Conservation (phyloP, 73 alveolate species). For the Paramecium caudatum region DNA sequence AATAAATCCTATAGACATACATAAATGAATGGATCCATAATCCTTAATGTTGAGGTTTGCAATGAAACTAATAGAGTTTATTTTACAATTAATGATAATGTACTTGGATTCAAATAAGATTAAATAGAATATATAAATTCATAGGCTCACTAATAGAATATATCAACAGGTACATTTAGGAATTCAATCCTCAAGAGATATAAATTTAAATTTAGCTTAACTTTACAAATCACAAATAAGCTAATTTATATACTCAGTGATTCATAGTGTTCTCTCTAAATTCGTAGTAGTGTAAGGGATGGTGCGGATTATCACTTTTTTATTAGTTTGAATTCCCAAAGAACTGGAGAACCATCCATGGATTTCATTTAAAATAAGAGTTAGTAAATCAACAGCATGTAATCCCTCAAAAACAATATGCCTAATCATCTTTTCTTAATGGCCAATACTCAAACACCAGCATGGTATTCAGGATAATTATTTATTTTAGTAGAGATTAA, state of each 20-base stretch:
- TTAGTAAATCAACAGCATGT: too few relatives aligned
- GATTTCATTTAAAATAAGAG: too few relatives aligned
- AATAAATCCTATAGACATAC: slow-evolving; percentile 60
- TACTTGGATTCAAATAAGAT: background rate
- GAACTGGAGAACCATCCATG: too few relatives aligned
- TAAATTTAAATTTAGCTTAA: background rate
- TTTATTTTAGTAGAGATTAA: background rate
- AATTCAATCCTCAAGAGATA: background rate
- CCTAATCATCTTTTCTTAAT: too few relatives aligned
- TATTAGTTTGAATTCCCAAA: background rate
- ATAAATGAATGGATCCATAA: background rate
- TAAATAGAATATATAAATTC: background rate
- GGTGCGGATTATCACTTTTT: slow-evolving; percentile 3
- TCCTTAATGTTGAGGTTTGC: slow-evolving; percentile 1
- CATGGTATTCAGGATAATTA: too few relatives aligned
- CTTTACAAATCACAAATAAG: slow-evolving; percentile 7
- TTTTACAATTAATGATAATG: slow-evolving; percentile 17
- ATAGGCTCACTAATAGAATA: background rate
- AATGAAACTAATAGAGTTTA: background rate
- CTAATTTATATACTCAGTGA: slow-evolving; percentile 21
- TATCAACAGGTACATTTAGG: background rate
- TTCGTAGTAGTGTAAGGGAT: background rate
- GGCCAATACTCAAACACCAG: too few relatives aligned
- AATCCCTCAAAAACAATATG: too few relatives aligned
- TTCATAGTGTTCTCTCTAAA: background rate